Base-by-base conservation (phyloP, 164 flowering plant genomes). In the Vitis riparia region DNA sequence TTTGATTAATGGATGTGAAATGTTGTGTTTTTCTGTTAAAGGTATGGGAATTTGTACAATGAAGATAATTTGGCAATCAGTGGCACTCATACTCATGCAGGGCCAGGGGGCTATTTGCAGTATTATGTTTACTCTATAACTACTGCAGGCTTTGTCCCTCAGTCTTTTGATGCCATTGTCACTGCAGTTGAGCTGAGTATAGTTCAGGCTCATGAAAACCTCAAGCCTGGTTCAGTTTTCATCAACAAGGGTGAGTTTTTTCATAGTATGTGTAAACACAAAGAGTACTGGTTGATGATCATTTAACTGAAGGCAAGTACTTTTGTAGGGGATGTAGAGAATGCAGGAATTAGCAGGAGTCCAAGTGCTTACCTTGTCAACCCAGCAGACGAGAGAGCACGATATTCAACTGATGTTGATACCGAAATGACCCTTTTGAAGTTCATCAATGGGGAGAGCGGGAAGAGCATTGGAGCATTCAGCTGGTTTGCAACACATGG, bases 401-500 rank as follows among this genome's bases (percentile, higher is more conserved):
- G 77, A 37, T 88, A 86, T 62, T 55, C 79, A 5, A 57, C 29
- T 32, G 60, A 86, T 55, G 89, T 88, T 1, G 92, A 88, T 55
- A 78, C 84, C 8, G 73, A 63, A 70, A 88, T 86, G 92, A 88
- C 86, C 59, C 86, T 88, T 44, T 51, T 88, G 78, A 88, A 85
- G 72, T 85, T 86, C 70, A 84, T 83, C 8, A 87, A 86, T 59
- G 71, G 63, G 19, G 63, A n/a, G 12, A 81, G 67, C 16, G 78
- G 81, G 62, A 81, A 79, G 51, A 75, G 76, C 75, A 63, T 81
- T 11, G 92, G 90, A 8, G 82, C 86, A 11, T 88, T 88, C 72
- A 86, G 55, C 70, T 88, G 92, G 92, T 88, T 80, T 55, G 86
- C 92, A 0, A 88, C 90, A 0, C 92, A 88, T 67, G 92, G 92